Evolutionary conservation across 1,139 yeast genomes (phyloP), one percentile per base, ranked within the genome.

Genomic region (Pichiaceae sp.): DNA sequence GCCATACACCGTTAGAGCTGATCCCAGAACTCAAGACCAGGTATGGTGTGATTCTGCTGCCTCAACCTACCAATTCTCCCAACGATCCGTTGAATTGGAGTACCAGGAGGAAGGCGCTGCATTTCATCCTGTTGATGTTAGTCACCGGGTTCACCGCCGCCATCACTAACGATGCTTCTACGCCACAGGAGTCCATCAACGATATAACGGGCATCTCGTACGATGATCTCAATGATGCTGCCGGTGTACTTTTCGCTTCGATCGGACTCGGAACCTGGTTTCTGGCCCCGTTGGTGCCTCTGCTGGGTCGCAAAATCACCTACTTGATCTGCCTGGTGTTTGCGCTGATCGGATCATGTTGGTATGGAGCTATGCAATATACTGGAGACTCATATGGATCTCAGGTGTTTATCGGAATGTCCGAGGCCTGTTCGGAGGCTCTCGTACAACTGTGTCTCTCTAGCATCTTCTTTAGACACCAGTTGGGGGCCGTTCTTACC

Each of bases 21-120:
- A 50, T 52, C 16, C 54, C 55, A 2, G 46, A 42, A 6, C 37
- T 54, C 46, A 64, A 66, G 40, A 69, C 77, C 7, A 54, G 62
- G 28, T 57, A 59, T 4, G 85, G 85, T 1, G 65, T 81, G 27
- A 70, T 82, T 24, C 60, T 81, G 34, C 66, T 72, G 39, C 91
- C 91, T 1, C 89, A 82, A 54, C 91, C 91, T 4, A 78, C 80
- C 20, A 80, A 79, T 46, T 70, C 80, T 32, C 79, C 83, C 14
- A 80, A 82, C 52, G 91, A 81, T 50, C 91, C 91, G 0, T 61
- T 81, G 34, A 81, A 81, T 50, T 54, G 58, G 58, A 42, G 53
- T 2, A 15, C 27, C 11, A 11, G 18, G 11, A 38, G 51, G 17
- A 54, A 54, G 26, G 24, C 42, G 0, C 3, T 40, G 2, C 52